These are phyloP conservation scores for Nyssa sinensis DNA, from an alignment of 148 eudicot species.

Conservation along the genomic window DNA sequence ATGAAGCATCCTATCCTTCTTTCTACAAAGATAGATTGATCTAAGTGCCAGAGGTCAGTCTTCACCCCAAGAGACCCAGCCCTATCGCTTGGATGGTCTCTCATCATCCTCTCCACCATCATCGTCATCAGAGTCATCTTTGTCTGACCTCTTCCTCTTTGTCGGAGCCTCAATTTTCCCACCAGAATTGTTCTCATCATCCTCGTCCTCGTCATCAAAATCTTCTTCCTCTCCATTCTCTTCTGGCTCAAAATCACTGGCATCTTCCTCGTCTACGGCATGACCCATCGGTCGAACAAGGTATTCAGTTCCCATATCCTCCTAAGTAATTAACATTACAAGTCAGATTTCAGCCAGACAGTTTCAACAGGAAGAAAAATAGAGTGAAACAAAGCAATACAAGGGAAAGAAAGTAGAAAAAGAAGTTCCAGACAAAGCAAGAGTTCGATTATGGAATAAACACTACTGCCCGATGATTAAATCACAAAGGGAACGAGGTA, in stretches of 20 bases:
- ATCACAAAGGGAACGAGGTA: not conserved
- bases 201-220: slow-evolving; percentile 45
- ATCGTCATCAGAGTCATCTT: slow-evolving; percentile 48
- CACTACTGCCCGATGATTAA: too few species aligned
- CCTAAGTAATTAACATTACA: slow-evolving; percentile 28
- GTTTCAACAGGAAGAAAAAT: not conserved
- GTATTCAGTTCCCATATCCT: slow-evolving; percentile 68
- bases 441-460: not conserved
- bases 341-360: not conserved
- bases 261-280: slow-evolving; percentile 81
- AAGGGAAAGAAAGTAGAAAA: not conserved
- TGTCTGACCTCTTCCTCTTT: slow-evolving; percentile 68
- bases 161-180: slow-evolving; percentile 57
- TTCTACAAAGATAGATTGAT: slow-evolving; percentile 15
- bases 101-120: slow-evolving; percentile 69
- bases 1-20: slow-evolving; percentile 5
- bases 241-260: slow-evolving; percentile 75
- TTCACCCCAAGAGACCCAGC: slow-evolving; percentile 6
- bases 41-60: slow-evolving; percentile 18
- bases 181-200: slow-evolving; percentile 33
- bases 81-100: slow-evolving; percentile 80
- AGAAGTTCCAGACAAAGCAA: not conserved
- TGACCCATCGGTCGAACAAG: slow-evolving; percentile 66
- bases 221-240: slow-evolving; percentile 74
- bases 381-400: not conserved